Evolutionary conservation across 1,284 basidiomycete genomes (phyloP), one percentile per base, ranked within the genome.

Genomic region (Ceratobasidium sp.): DNA sequence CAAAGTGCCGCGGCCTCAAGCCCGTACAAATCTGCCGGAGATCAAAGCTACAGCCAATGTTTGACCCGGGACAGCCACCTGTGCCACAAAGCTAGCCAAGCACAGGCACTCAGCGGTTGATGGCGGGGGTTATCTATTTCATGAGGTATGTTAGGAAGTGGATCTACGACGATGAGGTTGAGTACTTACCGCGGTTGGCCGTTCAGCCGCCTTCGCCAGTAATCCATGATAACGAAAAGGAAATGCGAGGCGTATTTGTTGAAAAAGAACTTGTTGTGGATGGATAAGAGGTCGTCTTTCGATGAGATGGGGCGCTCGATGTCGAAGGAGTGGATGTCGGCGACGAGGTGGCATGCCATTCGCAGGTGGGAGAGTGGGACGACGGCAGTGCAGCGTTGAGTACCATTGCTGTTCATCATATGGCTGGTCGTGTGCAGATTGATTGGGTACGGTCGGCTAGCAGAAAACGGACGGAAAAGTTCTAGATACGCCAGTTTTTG

Each of bases 261-360:
- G n/a, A 71, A 59, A 28, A n/a, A 61, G 12, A 69, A 69, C 0
- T 57, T 1, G 40, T 50, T 42, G 28, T 26, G 28, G 17, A 23
- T 4, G 4, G 50, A 0, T 3, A 40, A 26, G 23, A 40, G 13
- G 9, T 33, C 44, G 33, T 10, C 17, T 15, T n/a, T n/a, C 1
- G 57, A 61, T 0, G 26, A 61, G 4, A 61, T 33, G 10, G 17
- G 57, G 17, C 3, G 26, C 6, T 61, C 26, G 9, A 23, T 13
- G 26, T 38, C 26, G 10, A 33, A 12, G 4, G 17, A 20, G 5
- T 20, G 26, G 52, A n/a, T 59, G 2, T 48, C 13, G 1, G 69
- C 54, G 13, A 23, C 56, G 2, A 71, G 56, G 40, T 71, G 69
- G 26, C 69, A 71, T 9, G 42, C 13, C 33, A 71, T 46, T 12